Conservation (phyloP, 2,329 filamentous ascomycete species). For the Clonostachys solani region DNA sequence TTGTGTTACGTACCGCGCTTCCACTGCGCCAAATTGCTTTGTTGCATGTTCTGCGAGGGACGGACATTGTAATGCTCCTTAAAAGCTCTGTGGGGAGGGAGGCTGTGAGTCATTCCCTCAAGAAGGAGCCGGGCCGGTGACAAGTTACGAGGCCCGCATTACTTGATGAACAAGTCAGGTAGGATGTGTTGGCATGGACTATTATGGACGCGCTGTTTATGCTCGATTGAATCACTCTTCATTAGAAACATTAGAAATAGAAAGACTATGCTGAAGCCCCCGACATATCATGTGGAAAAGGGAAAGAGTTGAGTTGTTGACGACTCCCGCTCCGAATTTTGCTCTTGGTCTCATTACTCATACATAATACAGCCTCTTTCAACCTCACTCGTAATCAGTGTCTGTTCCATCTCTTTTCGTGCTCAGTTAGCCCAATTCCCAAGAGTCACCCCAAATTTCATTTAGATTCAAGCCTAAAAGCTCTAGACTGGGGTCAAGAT, state of each 20-base stretch:
- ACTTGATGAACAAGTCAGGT: no score
- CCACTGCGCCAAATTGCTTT: constrained; percentile 17
- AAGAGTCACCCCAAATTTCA: constrained; percentile 50
- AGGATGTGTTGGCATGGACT: no score
- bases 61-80: no score
- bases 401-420: background rate
- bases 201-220: no score
- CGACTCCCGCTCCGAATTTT: background rate
- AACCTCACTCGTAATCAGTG: background rate
- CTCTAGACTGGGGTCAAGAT: constrained; percentile 50
- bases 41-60: background rate
- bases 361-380: background rate
- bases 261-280: background rate
- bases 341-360: background rate
- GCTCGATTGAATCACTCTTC: background rate
- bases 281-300: background rate
- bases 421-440: constrained; percentile 29
- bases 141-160: no score
- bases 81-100: no score
- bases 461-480: constrained; percentile 49
- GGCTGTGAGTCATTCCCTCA: no score
- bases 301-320: background rate
- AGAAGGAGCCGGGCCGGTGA: no score
- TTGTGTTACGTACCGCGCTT: constrained; percentile 11
- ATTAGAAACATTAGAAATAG: background rate